Percentiles rank a stretch among this genome's conserved stretches.
Conservation (phyloP, 2,329 filamentous ascomycete genomes). For the Akanthomyces lecanii region DNA sequence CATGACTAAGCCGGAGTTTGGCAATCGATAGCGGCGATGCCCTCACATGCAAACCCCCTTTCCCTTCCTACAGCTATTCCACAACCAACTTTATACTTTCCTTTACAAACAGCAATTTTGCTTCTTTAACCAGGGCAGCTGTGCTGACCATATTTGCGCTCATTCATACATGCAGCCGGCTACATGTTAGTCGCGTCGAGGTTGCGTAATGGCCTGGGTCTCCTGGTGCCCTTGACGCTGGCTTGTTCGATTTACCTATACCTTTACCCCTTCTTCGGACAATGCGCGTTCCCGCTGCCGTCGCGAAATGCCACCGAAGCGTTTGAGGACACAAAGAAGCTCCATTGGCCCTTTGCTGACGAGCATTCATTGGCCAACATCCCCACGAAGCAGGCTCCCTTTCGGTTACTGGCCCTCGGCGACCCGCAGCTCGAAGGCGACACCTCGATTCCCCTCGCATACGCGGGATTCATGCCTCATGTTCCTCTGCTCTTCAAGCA, state of each 20-base stretch:
- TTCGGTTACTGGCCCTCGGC: slow-evolving; percentile 80
- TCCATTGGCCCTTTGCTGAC: slow-evolving; percentile 39
- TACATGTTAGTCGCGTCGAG: slow-evolving; percentile 51
- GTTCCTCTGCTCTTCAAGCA: slow-evolving; percentile 44
- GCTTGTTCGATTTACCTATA: slow-evolving; percentile 75
- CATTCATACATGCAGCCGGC: slow-evolving; percentile 32
- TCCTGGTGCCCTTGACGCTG: slow-evolving; percentile 59
- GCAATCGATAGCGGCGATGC: slow-evolving; percentile 17
- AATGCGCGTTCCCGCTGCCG: slow-evolving; percentile 72
- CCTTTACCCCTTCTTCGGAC: slow-evolving; percentile 75
- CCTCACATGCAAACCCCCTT: slow-evolving; percentile 17
- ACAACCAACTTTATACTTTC: slow-evolving; percentile 9
- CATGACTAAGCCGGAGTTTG: slow-evolving; percentile 14
- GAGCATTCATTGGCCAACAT: slow-evolving; percentile 21
- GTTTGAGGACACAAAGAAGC: slow-evolving; percentile 34
- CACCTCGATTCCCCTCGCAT: slow-evolving; percentile 66
- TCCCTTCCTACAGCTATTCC: background rate
- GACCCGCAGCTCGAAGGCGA: slow-evolving; percentile 95
- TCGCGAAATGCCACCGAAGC: slow-evolving; percentile 32
- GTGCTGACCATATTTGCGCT: slow-evolving; percentile 7
- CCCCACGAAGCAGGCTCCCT: slow-evolving; percentile 55
- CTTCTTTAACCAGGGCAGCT: slow-evolving; percentile 11
- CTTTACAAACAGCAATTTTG: background rate
- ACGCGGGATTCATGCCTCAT: slow-evolving; percentile 52
- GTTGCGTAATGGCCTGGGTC: slow-evolving; percentile 53